Base-by-base conservation (phyloP, 345 rosid genomes). In the Mallotus nudiflorus region DNA sequence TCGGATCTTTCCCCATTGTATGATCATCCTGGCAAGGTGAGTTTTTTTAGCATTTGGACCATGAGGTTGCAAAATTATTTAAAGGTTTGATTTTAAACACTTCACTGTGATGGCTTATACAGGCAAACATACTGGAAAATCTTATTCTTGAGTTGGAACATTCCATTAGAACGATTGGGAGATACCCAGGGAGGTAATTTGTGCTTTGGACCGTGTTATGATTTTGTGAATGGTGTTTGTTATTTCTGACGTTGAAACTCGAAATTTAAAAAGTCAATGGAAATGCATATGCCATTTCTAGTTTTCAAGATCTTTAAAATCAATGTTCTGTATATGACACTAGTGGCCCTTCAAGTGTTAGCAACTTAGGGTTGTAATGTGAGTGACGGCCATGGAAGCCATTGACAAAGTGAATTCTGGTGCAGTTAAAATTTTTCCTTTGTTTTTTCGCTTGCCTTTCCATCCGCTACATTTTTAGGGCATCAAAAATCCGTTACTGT, bases 1-100 rank as follows among this genome's bases (percentile, higher is more conserved):
- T 92, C 98, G 19, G 97, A 92, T 74, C 98, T 96, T 79, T 96
- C 98, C 66, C 85, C 99, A 60, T 78, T 96, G 64, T 96, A 96
- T 66, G 84, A 84, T 75, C 95, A 89, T 72, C 84, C 84, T 74
- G 82, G 85, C 77, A 96, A 96, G 97, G 98, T 92, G 66, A 80
- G 81, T 79, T 76, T 67, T 75, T 48, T 56, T 72, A 28, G 8
- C 44, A 22, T 46, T 50, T 65, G 28, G 11, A 49, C 50, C 31
- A 50, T 62, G 64, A n/a, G 53, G 76, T 24, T 55, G 19, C 62
- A 22, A 53, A 49, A 62, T 42, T 52, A 19, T 58, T 49, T 18
- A 45, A 24, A 68, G 46, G 59, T 35, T 44, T 57, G 33, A 31
- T 53, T 65, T 16, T n/a, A 45, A 45, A 42, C 70, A 69, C 25